These are phyloP conservation scores for Talaromyces ruber DNA, from an alignment of 495 filamentous ascomycete species.

Conservation along the genomic window DNA sequence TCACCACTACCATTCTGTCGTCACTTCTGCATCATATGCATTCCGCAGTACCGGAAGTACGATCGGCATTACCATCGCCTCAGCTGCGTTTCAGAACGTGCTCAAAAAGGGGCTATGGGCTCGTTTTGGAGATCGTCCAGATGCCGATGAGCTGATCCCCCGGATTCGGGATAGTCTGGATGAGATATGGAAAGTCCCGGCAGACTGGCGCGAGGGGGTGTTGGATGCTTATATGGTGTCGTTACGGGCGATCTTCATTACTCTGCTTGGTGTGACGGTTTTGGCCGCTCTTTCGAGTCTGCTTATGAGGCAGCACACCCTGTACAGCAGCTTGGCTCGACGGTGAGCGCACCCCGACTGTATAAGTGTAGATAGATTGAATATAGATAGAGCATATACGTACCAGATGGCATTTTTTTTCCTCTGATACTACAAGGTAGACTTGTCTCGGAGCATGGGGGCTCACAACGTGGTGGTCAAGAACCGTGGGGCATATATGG, in stretches of 20 bases:
- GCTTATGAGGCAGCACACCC: constrained; percentile 68
- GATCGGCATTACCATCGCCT: constrained; percentile 72
- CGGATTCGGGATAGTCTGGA: constrained; percentile 66
- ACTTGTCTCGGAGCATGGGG: too few relatives aligned
- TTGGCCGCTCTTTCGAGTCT: constrained; percentile 52
- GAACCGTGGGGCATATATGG: too few relatives aligned
- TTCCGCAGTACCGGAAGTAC: constrained; percentile 77
- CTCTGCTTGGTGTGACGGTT: constrained; percentile 51
- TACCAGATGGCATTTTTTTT: not conserved
- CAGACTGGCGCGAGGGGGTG: constrained; percentile 62
- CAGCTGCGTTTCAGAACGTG: constrained; percentile 71
- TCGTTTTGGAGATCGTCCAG: constrained; percentile 55
- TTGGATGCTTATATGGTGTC: constrained; percentile 68
- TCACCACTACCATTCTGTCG: constrained; percentile 74
- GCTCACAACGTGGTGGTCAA: too few relatives aligned
- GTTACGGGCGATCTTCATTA: constrained; percentile 66
- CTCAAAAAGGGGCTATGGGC: constrained; percentile 51
- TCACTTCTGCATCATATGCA: constrained; percentile 76
- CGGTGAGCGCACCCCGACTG: constrained; percentile 17
- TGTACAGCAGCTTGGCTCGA: constrained; percentile 63
- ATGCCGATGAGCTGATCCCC: constrained; percentile 59
- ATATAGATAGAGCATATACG: not conserved
- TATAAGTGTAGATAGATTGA: not conserved
- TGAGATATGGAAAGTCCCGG: constrained; percentile 60
- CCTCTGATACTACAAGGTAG: too few relatives aligned